Evolutionary conservation across 208 protist genomes (phyloP), one percentile per base, ranked within the genome.

Genomic region (Trypanosoma cruzi): DNA sequence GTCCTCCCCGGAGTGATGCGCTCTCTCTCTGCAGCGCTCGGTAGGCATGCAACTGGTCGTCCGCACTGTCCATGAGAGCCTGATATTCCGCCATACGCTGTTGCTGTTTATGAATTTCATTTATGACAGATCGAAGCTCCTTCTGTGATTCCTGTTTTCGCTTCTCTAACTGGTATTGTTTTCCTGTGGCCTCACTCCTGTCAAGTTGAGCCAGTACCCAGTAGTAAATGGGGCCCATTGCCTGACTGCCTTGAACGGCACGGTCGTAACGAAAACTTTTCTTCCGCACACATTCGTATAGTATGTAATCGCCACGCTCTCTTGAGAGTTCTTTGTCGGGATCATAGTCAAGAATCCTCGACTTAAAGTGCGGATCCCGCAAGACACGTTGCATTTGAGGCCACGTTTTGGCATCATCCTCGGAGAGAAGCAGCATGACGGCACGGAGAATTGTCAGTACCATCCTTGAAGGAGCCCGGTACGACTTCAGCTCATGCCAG

Each of bases 401-500:
- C 90, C 90, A 95, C 13, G 75, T 81, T 40, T 70, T 78, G 29
- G 90, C 87, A 68, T 85, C 78, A 60, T 95, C 90, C 74, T 95
- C 86, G 4, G 79, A 88, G 13, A 95, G 81, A 0, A 95, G 78
- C 49, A 95, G 69, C 90, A 95, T 95, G n/a, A 95, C 87, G 0
- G 90, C 87, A 22, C 90, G 90, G 29, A 95, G 74, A 26, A 95
- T 79, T 16, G 90, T 73, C 4, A 77, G 69, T 28, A 95, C 85
- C 83, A 92, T 89, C 73, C 85, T 91, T 32, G 90, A 85, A n/a
- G 90, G 84, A 4, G 82, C 67, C 37, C 90, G 80, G 73, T 95
- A 95, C 13, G 90, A 93, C 79, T 92, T 93, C n/a, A 95, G 79
- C 78, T 95, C 90, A 26, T 92, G 81, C 90, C 90, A 95, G 76